phyloP scores from a whole-genome alignment of 371 early-diverging fungal genomes.

The Cokeromyces recurvatus region DNA sequence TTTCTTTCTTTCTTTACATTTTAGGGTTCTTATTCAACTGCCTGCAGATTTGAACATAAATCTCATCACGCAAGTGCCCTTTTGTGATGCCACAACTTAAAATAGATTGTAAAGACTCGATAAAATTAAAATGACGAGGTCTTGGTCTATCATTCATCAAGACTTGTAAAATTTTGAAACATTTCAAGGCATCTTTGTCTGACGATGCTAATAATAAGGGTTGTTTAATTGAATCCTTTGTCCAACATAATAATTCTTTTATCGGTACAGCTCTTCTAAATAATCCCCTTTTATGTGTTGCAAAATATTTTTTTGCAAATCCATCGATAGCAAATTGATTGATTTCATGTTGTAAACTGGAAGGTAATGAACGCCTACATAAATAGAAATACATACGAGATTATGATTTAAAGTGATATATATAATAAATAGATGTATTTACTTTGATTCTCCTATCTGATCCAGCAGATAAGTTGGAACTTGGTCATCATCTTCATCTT shows the following conservation, averaged over 20 bases:
- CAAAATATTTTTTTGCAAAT: conserved; percentile 89
- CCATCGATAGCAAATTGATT: conserved; percentile 82
- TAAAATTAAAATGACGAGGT: conserved; percentile 22
- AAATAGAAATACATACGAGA: not conserved
- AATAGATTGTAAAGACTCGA: conserved; percentile 71
- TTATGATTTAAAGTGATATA: too few relatives aligned
- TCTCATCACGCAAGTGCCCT: conserved; percentile 87
- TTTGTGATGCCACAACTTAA: conserved; percentile 68
- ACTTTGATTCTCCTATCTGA: conserved; percentile 21
- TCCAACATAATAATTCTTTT: conserved; percentile 79
- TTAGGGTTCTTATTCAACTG: conserved; percentile 83
- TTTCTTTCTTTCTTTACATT: conserved; percentile 27
- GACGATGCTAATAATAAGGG: conserved; percentile 81
- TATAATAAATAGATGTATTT: too few relatives aligned
- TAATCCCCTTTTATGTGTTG: conserved; percentile 79
- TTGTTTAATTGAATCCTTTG: conserved; percentile 47
- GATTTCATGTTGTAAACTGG: conserved; percentile 68
- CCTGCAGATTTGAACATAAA: conserved; percentile 92
- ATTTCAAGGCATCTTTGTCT: conserved; percentile 78
- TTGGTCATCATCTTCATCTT: too few relatives aligned
- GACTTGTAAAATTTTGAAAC: conserved; percentile 79
- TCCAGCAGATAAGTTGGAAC: conserved; percentile 15
- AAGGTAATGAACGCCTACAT: conserved; percentile 53
- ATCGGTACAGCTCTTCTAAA: conserved; percentile 83
- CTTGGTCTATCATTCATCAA: conserved; percentile 74